Base-by-base conservation (phyloP, 768 basidiomycete genomes). In the Cubamyces sp. region DNA sequence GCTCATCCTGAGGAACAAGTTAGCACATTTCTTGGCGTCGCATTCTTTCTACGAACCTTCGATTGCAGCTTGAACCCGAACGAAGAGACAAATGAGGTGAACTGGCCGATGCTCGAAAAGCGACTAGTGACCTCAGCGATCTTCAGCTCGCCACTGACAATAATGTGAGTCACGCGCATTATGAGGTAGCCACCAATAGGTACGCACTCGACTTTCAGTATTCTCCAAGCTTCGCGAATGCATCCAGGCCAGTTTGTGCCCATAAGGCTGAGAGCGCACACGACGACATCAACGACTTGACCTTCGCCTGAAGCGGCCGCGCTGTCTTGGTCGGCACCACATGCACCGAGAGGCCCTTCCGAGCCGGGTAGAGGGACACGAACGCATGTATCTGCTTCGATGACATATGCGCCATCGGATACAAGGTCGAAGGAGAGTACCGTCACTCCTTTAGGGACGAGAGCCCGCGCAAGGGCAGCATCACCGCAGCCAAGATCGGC, bases 401-500 rank as follows among this genome's bases (percentile, higher is more conserved):
- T 79, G 28, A 98, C 91, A 74, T 83, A 95, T 39, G 79, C 80
- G 30, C 79, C 83, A 61, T 90, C 87, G 4, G 90, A 87, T 6
- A 92, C 83, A 37, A 95, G 79, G 73, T 96, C 93, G 71, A 86
- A 96, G 0, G 91, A 94, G 46, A 92, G 71, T 21, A 91, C 90
- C 34, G 75, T 82, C 68, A 86, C 74, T 26, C 88, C 90, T 71
- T 87, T 83, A 0, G 90, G 84, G 7, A 85, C 75, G 37, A 99
- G 81, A 3, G 83, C 79, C 42, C 83, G 86, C 0, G 96, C 95
- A 28, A 99, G 81, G 7, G 88, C 84, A 23, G 95, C 97, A 72
- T 98, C 96, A 25, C 97, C 97, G 68, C 95, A 98, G 12, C 97
- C 97, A 37, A 99, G 81, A 76, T 99, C 97, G 37, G 87, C 95